phyloP scores from a whole-genome alignment of 208 protist species.

The Leishmania martiniquensis region DNA sequence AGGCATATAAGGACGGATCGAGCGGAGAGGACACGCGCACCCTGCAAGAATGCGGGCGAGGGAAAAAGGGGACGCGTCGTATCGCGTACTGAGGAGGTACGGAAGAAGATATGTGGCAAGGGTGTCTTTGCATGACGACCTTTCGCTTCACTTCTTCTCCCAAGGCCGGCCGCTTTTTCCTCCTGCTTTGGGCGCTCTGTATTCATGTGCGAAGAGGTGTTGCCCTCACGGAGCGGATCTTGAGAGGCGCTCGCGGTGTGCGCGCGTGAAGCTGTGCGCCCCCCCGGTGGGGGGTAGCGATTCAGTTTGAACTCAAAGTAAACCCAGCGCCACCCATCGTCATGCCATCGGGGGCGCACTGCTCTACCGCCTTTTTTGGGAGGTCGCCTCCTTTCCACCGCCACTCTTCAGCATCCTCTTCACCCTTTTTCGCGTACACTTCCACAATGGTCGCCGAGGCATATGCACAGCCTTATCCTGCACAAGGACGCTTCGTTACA shows the following conservation, averaged over 20 bases:
- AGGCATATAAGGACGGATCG: not conserved
- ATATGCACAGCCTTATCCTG: not conserved
- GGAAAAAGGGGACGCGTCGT: not conserved
- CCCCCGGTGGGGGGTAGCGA: not conserved
- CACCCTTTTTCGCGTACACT: not conserved
- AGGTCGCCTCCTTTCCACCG: not conserved
- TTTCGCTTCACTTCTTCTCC: not conserved
- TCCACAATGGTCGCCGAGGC: not conserved
- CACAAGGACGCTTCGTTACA: not conserved
- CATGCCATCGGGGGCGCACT: not conserved
- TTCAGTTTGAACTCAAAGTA: not conserved
- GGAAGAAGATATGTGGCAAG: not conserved
- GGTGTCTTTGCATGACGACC: not conserved
- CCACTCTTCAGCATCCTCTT: not conserved
- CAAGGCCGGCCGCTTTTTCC: not conserved
- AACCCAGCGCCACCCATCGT: not conserved
- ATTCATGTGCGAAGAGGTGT: not conserved
- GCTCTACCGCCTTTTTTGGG: not conserved
- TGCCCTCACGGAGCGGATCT: not conserved
- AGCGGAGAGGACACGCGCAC: not conserved
- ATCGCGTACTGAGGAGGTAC: not conserved
- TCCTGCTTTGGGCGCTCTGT: not conserved
- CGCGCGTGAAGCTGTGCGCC: not conserved
- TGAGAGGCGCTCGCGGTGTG: not conserved
- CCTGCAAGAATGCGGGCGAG: not conserved